These are phyloP conservation scores for Mortierella claussenii DNA, from an alignment of 192 early-diverging fungal species.

Conservation along the genomic window DNA sequence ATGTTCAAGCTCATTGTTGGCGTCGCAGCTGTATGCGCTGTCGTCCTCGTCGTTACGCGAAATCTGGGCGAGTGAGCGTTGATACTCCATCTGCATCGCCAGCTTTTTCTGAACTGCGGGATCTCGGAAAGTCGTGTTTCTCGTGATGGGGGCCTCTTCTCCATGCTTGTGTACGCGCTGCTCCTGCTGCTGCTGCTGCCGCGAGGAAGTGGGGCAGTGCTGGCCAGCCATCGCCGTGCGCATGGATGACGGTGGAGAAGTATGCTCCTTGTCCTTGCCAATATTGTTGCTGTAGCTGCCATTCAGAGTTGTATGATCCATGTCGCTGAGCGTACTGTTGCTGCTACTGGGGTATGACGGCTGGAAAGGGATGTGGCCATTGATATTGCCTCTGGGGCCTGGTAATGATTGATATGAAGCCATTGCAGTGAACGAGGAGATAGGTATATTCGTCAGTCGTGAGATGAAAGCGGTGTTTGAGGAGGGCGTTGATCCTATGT, in stretches of 20 bases:
- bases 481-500: too few species aligned
- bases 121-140: constrained; percentile 6
- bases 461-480: background rate
- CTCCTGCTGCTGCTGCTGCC: constrained; percentile 3
- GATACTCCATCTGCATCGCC: constrained; percentile 23
- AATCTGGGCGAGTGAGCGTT: constrained; percentile 14
- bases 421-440: too few species aligned
- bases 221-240: too few species aligned
- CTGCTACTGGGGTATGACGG: too few species aligned
- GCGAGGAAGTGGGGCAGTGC: too few species aligned
- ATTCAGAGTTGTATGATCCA: background rate
- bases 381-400: too few species aligned
- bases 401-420: too few species aligned
- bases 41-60: background rate
- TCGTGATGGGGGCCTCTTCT: background rate
- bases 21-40: background rate
- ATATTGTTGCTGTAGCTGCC: background rate
- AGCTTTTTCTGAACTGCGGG: constrained; percentile 4
- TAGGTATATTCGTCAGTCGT: too few species aligned
- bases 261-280: too few species aligned
- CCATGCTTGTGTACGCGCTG: background rate
- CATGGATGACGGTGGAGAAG: too few species aligned
- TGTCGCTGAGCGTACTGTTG: background rate
- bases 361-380: too few species aligned
- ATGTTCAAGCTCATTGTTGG: too few species aligned